Percentiles rank a stretch among this genome's conserved stretches.
Evolutionary conservation across 345 rosid genomes (phyloP).

Genomic region (Melastoma malabathricum): DNA sequence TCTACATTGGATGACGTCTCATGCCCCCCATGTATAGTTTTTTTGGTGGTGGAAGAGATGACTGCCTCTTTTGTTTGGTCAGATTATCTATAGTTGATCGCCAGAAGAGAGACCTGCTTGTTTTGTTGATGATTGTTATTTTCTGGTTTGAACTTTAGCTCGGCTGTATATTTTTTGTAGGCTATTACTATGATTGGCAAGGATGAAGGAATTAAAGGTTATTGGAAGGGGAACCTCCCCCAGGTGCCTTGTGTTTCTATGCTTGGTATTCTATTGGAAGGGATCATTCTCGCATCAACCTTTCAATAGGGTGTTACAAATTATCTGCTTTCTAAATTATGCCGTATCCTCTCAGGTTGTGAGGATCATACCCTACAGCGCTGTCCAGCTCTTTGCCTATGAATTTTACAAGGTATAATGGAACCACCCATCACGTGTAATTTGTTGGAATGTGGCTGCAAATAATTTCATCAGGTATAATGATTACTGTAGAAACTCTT

Average conservation of each 20-base stretch:
- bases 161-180: too few relatives aligned
- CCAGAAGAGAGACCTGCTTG: too few relatives aligned
- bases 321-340: constrained; percentile 4
- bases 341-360: constrained; percentile 39
- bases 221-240: constrained; percentile 97
- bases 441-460: neutral
- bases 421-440: constrained; percentile 32
- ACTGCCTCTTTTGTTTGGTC: too few relatives aligned
- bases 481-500: constrained; percentile 58
- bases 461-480: constrained; percentile 10
- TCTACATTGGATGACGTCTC: too few relatives aligned
- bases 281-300: too few relatives aligned
- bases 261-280: too few relatives aligned
- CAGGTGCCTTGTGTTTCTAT: constrained; percentile 31
- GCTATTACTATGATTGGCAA: constrained; percentile 66
- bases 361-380: constrained; percentile 81
- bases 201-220: constrained; percentile 94
- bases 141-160: constrained; percentile 1
- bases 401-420: constrained; percentile 92
- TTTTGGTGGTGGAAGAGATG: too few relatives aligned
- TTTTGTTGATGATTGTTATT: neutral
- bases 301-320: neutral
- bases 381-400: constrained; percentile 89
- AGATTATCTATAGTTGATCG: too few relatives aligned
- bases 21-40: too few relatives aligned